Percentiles rank a stretch among this genome's conserved stretches.
Conservation (phyloP, 1,139 yeast genomes). For the Protomyces lactucae-debilis region DNA sequence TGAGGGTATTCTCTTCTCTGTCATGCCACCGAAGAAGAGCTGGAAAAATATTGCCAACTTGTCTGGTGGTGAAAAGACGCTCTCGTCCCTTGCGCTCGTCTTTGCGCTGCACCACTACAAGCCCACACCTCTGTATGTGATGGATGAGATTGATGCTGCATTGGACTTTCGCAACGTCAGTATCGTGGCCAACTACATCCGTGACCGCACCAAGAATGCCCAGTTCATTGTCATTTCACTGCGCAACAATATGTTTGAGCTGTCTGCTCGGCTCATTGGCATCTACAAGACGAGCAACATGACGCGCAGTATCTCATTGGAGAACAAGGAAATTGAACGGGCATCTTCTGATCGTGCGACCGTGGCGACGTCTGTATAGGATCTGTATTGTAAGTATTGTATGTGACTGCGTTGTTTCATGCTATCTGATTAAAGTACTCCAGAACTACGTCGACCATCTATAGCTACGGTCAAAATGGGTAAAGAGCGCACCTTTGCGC, state of each 20-base stretch:
- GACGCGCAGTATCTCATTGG: constrained; percentile 36
- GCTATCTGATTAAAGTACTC: background rate
- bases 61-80: constrained; percentile 97
- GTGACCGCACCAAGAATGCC: constrained; percentile 91
- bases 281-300: constrained; percentile 88
- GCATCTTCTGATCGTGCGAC: background rate
- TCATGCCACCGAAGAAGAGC: constrained; percentile 98
- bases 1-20: constrained; percentile 93
- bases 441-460: no score
- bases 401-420: background rate
- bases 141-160: constrained; percentile 99
- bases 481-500: constrained; percentile 13
- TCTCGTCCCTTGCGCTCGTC: constrained; percentile 89
- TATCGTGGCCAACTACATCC: constrained; percentile 93
- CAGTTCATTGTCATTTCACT: constrained; percentile 93
- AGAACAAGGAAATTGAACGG: constrained; percentile 11
- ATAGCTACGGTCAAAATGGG: background rate
- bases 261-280: constrained; percentile 90
- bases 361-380: background rate
- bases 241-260: constrained; percentile 95
- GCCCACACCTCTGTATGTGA: constrained; percentile 95
- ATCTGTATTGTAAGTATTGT: background rate
- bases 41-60: constrained; percentile 94
- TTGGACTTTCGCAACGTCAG: constrained; percentile 94
- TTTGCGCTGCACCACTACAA: constrained; percentile 94